Evolutionary conservation across 257 asterid species (phyloP).

Genomic region (Solanum pimpinellifolium): DNA sequence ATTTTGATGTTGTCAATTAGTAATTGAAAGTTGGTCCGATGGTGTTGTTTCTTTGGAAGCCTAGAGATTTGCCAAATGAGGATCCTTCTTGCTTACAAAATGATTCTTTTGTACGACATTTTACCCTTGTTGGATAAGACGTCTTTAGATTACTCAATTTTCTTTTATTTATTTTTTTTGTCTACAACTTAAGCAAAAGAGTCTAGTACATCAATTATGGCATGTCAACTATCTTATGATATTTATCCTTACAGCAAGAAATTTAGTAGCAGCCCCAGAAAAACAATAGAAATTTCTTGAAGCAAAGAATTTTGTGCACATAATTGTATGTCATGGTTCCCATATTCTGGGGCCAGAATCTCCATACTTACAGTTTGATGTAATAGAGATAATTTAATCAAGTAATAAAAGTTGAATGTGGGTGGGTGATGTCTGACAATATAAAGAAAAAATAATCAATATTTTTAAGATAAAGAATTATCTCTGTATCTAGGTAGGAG

Average conservation of each 20-base stretch:
- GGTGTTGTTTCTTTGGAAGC: neutral
- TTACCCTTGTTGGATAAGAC: too few species aligned
- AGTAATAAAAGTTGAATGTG: neutral
- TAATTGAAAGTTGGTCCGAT: neutral
- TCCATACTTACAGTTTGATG: conserved; percentile 10
- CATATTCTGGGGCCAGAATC: neutral
- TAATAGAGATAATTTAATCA: conserved; percentile 3
- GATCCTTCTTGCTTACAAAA: neutral
- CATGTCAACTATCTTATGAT: neutral
- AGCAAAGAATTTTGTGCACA: conserved; percentile 3
- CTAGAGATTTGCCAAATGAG: neutral
- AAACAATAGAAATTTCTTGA: neutral
- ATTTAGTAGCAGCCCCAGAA: neutral
- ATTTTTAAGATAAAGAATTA: conserved; percentile 14
- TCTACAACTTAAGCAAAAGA: neutral
- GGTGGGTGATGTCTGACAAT: conserved; percentile 3
- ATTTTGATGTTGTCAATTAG: neutral
- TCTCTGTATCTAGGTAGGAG: conserved; percentile 14
- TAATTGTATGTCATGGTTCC: neutral
- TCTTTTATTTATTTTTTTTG: too few species aligned
- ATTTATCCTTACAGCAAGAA: neutral
- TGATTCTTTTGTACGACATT: too few species aligned
- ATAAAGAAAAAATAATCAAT: conserved; percentile 1
- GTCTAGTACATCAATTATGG: neutral
- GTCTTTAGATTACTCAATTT: too few species aligned